Percentiles rank a stretch among this genome's conserved stretches.
Evolutionary conservation across 768 basidiomycete species (phyloP).

Genomic region (Mycena polygramma): DNA sequence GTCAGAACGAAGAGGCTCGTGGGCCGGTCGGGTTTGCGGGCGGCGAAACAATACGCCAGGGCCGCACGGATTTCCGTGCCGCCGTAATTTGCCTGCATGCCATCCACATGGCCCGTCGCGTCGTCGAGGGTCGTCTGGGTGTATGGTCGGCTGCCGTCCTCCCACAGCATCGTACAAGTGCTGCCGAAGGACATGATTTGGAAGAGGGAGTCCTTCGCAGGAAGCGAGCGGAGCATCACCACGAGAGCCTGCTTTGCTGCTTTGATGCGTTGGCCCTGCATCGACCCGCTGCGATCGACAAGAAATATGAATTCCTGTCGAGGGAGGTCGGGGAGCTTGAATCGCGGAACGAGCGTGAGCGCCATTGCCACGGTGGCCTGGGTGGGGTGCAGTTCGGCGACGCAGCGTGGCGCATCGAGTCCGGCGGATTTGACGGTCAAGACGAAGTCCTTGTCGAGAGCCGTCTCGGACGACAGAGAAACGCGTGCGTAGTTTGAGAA

Average conservation of each 20-base stretch:
- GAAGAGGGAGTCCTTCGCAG: constrained; percentile 48
- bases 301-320: no score
- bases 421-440: no score
- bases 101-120: constrained; percentile 45
- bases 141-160: constrained; percentile 39
- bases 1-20: constrained; percentile 61
- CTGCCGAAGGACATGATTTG: constrained; percentile 60
- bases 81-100: constrained; percentile 53
- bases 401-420: no score
- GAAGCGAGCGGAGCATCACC: constrained; percentile 56
- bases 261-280: constrained; percentile 47
- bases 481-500: constrained; percentile 30
- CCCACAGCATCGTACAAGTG: constrained; percentile 46
- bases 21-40: constrained; percentile 47
- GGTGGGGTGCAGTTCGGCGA: no score
- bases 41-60: constrained; percentile 46
- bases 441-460: constrained; percentile 45
- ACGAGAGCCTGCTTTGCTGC: constrained; percentile 54
- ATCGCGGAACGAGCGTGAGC: no score
- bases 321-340: no score
- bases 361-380: no score
- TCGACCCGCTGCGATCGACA: constrained; percentile 61
- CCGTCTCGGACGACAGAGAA: constrained; percentile 23
- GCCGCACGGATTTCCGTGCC: constrained; percentile 57
- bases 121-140: constrained; percentile 40